Conservation (phyloP, 176 grass and related monocot genomes). For the Zizania latifolia region DNA sequence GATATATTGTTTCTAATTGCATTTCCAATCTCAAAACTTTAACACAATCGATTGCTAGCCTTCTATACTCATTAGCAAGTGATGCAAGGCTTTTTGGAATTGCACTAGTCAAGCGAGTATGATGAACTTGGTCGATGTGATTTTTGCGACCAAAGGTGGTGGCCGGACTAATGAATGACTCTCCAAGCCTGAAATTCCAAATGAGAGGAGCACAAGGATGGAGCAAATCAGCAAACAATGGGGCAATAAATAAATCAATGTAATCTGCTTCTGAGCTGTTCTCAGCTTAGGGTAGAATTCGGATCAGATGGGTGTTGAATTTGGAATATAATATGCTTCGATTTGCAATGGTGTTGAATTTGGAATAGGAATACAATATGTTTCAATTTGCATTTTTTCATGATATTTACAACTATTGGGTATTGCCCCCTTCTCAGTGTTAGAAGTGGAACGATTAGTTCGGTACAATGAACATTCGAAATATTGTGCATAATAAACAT, state of each 20-base stretch:
- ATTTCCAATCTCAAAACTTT: slow-evolving; percentile 92
- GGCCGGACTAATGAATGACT: slow-evolving; percentile 57
- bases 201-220: background rate
- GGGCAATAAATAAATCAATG: background rate
- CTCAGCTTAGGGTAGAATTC: background rate
- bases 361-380: too few relatives aligned
- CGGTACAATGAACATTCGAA: slow-evolving; percentile 7
- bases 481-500: slow-evolving; percentile 14
- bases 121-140: slow-evolving; percentile 33
- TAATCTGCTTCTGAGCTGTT: background rate
- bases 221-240: slow-evolving; percentile 7
- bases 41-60: slow-evolving; percentile 81
- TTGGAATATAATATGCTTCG: background rate
- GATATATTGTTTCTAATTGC: slow-evolving; percentile 89
- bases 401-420: background rate
- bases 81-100: slow-evolving; percentile 71
- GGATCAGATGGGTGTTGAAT: background rate
- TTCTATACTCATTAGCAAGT: slow-evolving; percentile 87
- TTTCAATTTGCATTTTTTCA: background rate
- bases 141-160: slow-evolving; percentile 34
- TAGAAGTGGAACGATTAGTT: background rate
- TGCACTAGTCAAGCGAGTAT: slow-evolving; percentile 52
- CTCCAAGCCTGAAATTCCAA: slow-evolving; percentile 59
- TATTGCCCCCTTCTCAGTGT: background rate
- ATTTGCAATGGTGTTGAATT: too few relatives aligned